These are phyloP conservation scores for Ilex asprella DNA, from an alignment of 257 asterid species.

Conservation along the genomic window DNA sequence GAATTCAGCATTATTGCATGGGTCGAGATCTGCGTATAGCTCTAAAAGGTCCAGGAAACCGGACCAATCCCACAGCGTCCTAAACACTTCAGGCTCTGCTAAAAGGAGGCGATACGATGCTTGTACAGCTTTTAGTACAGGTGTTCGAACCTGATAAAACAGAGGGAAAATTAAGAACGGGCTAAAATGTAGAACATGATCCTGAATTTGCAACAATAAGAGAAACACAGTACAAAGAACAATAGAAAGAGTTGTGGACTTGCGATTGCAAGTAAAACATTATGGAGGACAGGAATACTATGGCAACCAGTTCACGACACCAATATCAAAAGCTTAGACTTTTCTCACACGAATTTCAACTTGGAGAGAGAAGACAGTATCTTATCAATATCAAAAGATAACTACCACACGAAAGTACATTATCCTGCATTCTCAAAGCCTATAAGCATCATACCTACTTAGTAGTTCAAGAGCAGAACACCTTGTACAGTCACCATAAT, in stretches of 20 bases:
- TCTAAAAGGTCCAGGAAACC: constrained; percentile 48
- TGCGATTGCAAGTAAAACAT: background rate
- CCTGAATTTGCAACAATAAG: constrained; percentile 1
- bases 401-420: too few species aligned
- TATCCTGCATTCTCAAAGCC: too few species aligned
- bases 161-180: constrained; percentile 1
- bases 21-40: constrained; percentile 23
- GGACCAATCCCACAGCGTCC: constrained; percentile 84
- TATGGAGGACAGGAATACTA: background rate
- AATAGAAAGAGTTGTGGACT: background rate
- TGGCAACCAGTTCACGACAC: too few species aligned
- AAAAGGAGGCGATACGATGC: constrained; percentile 64
- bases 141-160: constrained; percentile 38
- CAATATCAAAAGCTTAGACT: too few species aligned
- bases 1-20: constrained; percentile 22
- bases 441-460: too few species aligned
- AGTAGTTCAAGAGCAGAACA: too few species aligned
- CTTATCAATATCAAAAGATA: too few species aligned
- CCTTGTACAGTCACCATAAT: too few species aligned
- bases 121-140: constrained; percentile 48
- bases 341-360: too few species aligned
- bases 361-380: too few species aligned
- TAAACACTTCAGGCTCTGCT: constrained; percentile 56
- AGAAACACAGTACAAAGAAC: background rate
- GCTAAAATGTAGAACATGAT: constrained; percentile 14